These are phyloP conservation scores for Quercus phellos DNA, from an alignment of 331 rosid species.

Conservation along the genomic window DNA sequence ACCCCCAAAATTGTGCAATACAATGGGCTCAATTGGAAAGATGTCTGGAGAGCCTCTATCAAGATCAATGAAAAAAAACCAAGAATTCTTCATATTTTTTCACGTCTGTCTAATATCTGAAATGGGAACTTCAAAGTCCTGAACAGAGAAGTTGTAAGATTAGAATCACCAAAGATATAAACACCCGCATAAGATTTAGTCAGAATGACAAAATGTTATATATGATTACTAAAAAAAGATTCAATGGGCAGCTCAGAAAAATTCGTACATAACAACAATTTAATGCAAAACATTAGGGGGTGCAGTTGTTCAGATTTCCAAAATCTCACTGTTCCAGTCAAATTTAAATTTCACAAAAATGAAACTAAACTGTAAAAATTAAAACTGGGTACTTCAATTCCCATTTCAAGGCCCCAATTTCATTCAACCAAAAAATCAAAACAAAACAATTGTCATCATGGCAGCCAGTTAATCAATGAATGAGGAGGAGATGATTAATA, in stretches of 20 bases:
- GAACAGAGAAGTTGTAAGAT: not conserved
- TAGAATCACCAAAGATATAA: not conserved
- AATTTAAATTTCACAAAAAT: not conserved
- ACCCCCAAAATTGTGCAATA: constrained; percentile 35
- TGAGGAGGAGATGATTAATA: not conserved
- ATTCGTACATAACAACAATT: not conserved
- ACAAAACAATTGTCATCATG: not conserved
- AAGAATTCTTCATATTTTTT: constrained; percentile 48
- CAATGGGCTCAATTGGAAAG: constrained; percentile 47
- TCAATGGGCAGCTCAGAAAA: not conserved
- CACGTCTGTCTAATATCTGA: not conserved
- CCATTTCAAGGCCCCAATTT: constrained; percentile 2
- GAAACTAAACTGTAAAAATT: not conserved
- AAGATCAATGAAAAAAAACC: constrained; percentile 63
- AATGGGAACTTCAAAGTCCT: constrained; percentile 2
- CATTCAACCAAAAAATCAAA: not conserved
- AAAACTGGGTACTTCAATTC: not conserved
- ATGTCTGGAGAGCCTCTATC: constrained; percentile 54
- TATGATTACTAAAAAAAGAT: not conserved
- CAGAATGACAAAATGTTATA: not conserved
- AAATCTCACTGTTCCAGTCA: not conserved
- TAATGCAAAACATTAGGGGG: not conserved
- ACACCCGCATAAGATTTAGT: constrained; percentile 28
- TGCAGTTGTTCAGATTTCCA: not conserved
- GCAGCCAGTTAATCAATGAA: not conserved